Evolutionary conservation across 176 grass and related monocot species (phyloP).

Genomic region (Bromus sterilis): DNA sequence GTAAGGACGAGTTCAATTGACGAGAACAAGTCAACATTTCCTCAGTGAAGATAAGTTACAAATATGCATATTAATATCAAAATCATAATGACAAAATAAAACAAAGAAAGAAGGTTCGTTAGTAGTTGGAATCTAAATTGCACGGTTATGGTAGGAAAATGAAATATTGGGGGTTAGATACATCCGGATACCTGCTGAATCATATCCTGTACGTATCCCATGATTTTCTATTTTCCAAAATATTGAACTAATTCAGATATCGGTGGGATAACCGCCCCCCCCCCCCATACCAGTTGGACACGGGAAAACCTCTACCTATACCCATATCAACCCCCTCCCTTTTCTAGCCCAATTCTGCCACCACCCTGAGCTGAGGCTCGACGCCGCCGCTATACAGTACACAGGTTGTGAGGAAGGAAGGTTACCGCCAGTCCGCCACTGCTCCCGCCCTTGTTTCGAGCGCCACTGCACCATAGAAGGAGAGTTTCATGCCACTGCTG

Average conservation of each 20-base stretch:
- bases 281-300: background rate
- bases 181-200: too few relatives aligned
- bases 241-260: background rate
- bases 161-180: background rate
- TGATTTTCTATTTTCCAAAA: background rate
- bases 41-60: background rate
- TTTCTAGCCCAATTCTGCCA: too few relatives aligned
- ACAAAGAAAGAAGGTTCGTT: background rate
- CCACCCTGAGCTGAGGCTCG: too few relatives aligned
- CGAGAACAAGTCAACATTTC: slow-evolving; percentile 13
- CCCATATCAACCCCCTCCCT: too few relatives aligned
- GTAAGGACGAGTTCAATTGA: background rate
- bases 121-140: background rate
- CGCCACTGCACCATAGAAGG: background rate
- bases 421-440: background rate
- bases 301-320: background rate
- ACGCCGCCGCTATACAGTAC: too few relatives aligned
- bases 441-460: background rate
- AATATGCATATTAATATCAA: background rate
- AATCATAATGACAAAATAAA: background rate
- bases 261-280: background rate
- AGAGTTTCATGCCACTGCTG: background rate
- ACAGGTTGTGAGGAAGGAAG: background rate
- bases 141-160: background rate
- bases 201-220: background rate